These are phyloP conservation scores for Magnusiomyces sp. DNA, from an alignment of 1,139 yeast species.

Conservation along the genomic window DNA sequence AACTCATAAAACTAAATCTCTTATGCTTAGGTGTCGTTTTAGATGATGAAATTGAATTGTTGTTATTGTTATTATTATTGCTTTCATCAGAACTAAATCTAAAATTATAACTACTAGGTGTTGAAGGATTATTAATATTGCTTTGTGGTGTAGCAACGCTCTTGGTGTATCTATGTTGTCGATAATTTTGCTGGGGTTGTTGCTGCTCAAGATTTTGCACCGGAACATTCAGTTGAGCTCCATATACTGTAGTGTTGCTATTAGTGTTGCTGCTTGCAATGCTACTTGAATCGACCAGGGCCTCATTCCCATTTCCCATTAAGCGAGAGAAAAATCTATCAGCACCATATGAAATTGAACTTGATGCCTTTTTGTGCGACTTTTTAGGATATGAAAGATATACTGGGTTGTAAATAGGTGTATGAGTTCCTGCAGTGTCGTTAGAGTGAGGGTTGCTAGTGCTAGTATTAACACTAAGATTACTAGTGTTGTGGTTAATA, in stretches of 20 bases:
- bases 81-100: neutral
- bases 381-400: conserved; percentile 4
- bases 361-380: conserved; percentile 2
- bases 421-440: neutral
- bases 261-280: neutral
- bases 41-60: no score
- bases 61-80: neutral
- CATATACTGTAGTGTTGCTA: neutral
- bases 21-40: neutral
- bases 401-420: neutral
- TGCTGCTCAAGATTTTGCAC: no score
- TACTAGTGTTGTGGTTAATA: no score
- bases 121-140: neutral
- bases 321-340: conserved; percentile 2
- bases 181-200: no score
- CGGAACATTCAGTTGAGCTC: conserved; percentile 5
- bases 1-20: conserved; percentile 3
- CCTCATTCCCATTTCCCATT: no score
- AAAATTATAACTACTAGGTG: neutral
- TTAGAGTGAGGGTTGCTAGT: no score
- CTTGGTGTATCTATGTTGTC: conserved; percentile 1
- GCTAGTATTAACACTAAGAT: no score
- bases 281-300: neutral
- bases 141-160: neutral
- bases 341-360: conserved; percentile 4